Percentiles rank a stretch among this genome's conserved stretches.
These are phyloP conservation scores for Thymus mandschuricus DNA, from an alignment of 257 asterid genomes.

Conservation along the genomic window DNA sequence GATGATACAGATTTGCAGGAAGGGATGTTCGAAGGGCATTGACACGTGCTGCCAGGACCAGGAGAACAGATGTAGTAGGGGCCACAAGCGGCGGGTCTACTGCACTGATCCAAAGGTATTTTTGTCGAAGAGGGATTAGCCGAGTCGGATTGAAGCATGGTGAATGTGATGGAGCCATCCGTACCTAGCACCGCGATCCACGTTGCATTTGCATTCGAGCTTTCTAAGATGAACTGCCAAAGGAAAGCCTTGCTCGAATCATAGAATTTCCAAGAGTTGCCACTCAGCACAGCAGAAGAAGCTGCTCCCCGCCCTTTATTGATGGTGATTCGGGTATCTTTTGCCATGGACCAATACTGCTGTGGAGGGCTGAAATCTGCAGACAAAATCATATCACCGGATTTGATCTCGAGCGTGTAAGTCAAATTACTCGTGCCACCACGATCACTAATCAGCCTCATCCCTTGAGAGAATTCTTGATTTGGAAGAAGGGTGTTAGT, in stretches of 20 bases:
- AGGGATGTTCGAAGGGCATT: constrained; percentile 65
- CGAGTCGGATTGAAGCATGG: constrained; percentile 52
- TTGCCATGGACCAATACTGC: constrained; percentile 83
- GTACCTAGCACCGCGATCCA: constrained; percentile 73
- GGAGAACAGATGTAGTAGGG: constrained; percentile 62
- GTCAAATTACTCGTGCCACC: constrained; percentile 59
- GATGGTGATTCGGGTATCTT: constrained; percentile 64
- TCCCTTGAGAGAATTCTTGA: constrained; percentile 67
- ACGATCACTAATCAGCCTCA: constrained; percentile 66
- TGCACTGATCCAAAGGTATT: constrained; percentile 75
- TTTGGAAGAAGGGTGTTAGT: constrained; percentile 68
- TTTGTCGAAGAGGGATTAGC: constrained; percentile 41
- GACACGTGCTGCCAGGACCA: constrained; percentile 71
- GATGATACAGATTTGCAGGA: constrained; percentile 53
- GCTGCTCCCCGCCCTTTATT: constrained; percentile 52
- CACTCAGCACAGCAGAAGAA: constrained; percentile 52
- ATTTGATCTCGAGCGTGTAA: constrained; percentile 71
- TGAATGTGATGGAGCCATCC: constrained; percentile 64
- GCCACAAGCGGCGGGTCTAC: constrained; percentile 82
- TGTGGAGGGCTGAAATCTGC: constrained; percentile 65
- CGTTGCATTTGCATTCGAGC: constrained; percentile 47
- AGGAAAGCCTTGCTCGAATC: constrained; percentile 51
- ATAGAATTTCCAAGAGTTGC: constrained; percentile 80
- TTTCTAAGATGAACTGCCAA: constrained; percentile 70
- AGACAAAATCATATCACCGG: constrained; percentile 74